Evolutionary conservation across 192 early-diverging fungal genomes (phyloP), one percentile per base, ranked within the genome.

Genomic region (Podila verticillata): DNA sequence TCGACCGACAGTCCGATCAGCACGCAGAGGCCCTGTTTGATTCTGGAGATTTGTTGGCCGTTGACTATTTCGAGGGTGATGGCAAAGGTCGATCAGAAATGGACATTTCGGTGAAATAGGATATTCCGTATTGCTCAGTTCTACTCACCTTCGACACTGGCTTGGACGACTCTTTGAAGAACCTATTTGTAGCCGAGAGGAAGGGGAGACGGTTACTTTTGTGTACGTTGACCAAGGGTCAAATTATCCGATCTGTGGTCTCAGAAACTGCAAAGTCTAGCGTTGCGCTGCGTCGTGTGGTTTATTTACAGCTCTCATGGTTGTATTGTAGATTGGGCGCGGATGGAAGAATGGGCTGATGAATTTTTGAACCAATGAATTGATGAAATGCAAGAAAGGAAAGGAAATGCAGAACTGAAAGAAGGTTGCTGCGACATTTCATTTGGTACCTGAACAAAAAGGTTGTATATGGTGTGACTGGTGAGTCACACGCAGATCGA

Each of bases 21-120:
- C 9, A 95, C 86, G 61, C 92, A 92, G 5, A 99, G 63, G 26
- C 97, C 97, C 59, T 86, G 85, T 44, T 88, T 87, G 66, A 99
- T 98, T 63, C 86, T 74, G 12, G 93, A 90, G n/a, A 99, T 91
- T 28, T 93, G 84, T 30, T 86, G 70, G 17, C 86, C 86, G 66
- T 93, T 87, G 12, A 99, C 97, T 91, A 70, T 54, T 49, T 44
- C 8, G 12, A 47, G 22, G 31, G 29, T 51, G 12, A 22, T 28
- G n/a, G 7, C 17, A 9, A 51, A 30, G 9, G 34, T 24, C 17
- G 48, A n/a, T 54, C 15, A 36, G 59, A 7, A 30, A 57, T 32
- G 29, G 15, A 24, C 39, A 5, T 28, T 66, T 26, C 13, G n/a
- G 36, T 7, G 26, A 36, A 29, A 3, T 17, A 5, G 28, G 63